A percentile compares a stretch with the other conserved stretches of the same genome.
Conservation (phyloP, 441 rosid genomes). For the Lagerstroemia fauriei region DNA sequence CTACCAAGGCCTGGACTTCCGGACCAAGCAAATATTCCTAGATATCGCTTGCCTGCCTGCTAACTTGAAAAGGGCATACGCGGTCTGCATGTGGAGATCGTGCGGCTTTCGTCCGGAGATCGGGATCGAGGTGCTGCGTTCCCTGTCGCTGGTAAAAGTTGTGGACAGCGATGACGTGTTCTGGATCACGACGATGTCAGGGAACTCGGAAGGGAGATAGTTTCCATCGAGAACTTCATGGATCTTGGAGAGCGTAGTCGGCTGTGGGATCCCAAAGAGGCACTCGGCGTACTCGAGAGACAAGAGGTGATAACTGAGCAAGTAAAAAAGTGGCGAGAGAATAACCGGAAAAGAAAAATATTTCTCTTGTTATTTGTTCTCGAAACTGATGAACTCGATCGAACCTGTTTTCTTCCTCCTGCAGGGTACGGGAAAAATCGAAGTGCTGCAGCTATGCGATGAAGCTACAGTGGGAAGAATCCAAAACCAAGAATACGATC, state of each 20-base stretch:
- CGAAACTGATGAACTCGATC: too few species aligned
- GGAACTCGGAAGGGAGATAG: conserved; percentile 24
- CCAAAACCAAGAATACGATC: too few species aligned
- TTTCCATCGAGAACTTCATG: neutral
- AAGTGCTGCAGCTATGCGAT: neutral
- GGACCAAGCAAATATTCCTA: neutral
- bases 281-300: neutral
- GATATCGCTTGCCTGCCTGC: conserved; percentile 13
- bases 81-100: conserved; percentile 15
- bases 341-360: neutral
- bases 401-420: too few species aligned
- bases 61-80: neutral
- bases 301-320: neutral
- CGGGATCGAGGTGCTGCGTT: neutral
- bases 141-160: conserved; percentile 11
- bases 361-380: neutral
- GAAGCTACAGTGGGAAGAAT: too few species aligned
- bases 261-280: conserved; percentile 16
- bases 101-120: neutral
- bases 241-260: conserved; percentile 7
- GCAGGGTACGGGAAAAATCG: conserved; percentile 10
- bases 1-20: neutral
- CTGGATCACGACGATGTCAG: conserved; percentile 26
- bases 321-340: neutral
- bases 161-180: neutral